Base-by-base conservation (phyloP, 2,329 filamentous ascomycete species). In the Albophoma yamanashiensis region DNA sequence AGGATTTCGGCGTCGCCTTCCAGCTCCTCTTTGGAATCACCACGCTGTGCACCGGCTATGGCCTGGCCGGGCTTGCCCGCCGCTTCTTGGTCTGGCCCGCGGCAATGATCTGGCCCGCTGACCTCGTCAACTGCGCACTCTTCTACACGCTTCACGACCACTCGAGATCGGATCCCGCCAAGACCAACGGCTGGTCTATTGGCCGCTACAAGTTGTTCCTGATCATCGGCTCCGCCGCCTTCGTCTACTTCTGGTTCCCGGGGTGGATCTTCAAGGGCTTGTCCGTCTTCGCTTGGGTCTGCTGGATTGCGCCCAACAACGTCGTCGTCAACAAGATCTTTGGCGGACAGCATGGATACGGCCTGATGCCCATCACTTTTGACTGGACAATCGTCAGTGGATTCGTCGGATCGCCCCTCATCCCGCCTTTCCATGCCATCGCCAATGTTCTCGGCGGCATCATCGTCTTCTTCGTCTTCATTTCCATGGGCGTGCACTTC, bases 201-300 rank as follows among this genome's bases (percentile, higher is more conserved):
- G 80, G 82, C n/a, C 81, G 85, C 58, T 88, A 86, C 70, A 79
- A 78, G 63, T 83, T 83, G 69, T 89, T 88, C 73, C 67, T 86
- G 59, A 80, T 81, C 64, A 76, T 85, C 42, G 81, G 82, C 64
- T 67, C 72, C 34, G 79, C 72, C 22, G 78, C 81, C 31, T 79
- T 79, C 61, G 68, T 78, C 43, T 81, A 82, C 81, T 84, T 85
- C 65, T 86, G 81, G 79, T 79, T 86, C 65, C 84, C 85, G 0
- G 83, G 82, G 4, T 84, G 82, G 67, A 81, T 89, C 50, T 85
- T 83, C 61, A 83, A 83, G 58, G 84, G 83, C 57, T 74, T 88
- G 5, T 84, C 81, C 42, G 79, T 82, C 64, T 88, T 88, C 66
- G 83, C 82, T 42, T 86, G 83, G 70, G 72, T 82, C 38, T 86